Evolutionary conservation across 2,329 filamentous ascomycete genomes (phyloP).

Genomic region (Ophiocordyceps camponoti-saundersi): DNA sequence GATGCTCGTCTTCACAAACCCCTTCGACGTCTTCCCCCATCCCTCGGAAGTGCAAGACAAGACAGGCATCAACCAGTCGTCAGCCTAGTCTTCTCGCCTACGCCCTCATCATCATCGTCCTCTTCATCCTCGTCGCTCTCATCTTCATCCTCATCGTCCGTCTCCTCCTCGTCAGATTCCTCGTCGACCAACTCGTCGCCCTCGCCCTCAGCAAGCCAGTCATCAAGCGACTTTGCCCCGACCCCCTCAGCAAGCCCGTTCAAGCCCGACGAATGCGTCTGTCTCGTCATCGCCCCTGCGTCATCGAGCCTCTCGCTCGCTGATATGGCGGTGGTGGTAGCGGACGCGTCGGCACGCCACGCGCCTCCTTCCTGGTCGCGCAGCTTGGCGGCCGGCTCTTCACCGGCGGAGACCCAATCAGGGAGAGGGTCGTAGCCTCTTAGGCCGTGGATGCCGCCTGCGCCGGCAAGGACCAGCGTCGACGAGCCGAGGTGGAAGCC

Average conservation of each 20-base stretch:
- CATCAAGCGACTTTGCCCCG: constrained; percentile 67
- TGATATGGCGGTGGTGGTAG: constrained; percentile 21
- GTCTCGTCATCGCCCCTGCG: constrained; percentile 16
- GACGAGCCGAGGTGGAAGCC: constrained; percentile 69
- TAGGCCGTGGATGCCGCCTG: constrained; percentile 55
- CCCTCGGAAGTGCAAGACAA: background rate
- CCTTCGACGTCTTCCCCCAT: background rate
- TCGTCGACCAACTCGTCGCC: constrained; percentile 24
- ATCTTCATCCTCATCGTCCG: constrained; percentile 27
- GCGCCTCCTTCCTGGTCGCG: constrained; percentile 38
- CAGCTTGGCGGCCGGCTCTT: constrained; percentile 61
- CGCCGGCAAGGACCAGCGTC: constrained; percentile 67
- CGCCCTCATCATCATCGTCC: constrained; percentile 32
- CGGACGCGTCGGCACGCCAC: constrained; percentile 12
- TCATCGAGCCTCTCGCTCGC: constrained; percentile 49
- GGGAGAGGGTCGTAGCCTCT: constrained; percentile 67
- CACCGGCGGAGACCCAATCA: constrained; percentile 65
- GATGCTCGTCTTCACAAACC: too few species aligned
- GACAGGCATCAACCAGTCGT: constrained; percentile 25
- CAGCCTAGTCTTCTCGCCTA: constrained; percentile 29
- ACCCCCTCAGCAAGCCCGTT: constrained; percentile 35
- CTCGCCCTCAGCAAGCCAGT: constrained; percentile 69
- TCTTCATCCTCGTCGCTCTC: constrained; percentile 34
- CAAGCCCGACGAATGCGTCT: constrained; percentile 21
- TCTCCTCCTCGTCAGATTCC: constrained; percentile 34